Conservation (phyloP, 2,329 filamentous ascomycete species). For the Pseudocercospora fuligena region DNA sequence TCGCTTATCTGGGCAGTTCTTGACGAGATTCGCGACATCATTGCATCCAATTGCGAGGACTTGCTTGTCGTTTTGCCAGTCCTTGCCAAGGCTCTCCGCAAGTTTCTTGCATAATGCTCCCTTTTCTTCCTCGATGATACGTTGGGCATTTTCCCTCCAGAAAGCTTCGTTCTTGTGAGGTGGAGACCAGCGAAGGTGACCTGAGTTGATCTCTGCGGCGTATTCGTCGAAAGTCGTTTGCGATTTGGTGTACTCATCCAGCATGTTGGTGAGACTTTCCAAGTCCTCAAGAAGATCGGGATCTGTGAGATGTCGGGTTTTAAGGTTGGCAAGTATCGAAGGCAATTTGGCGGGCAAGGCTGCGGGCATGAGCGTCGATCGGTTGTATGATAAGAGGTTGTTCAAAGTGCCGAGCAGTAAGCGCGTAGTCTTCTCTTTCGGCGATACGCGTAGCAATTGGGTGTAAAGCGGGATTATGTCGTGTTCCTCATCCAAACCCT, state of each 20-base stretch:
- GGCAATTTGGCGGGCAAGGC: constrained; percentile 86
- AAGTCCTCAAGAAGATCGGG: constrained; percentile 59
- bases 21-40: constrained; percentile 85
- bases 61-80: constrained; percentile 81
- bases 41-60: constrained; percentile 93
- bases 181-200: constrained; percentile 90
- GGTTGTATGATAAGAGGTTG: constrained; percentile 81
- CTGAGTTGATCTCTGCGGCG: constrained; percentile 80
- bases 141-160: constrained; percentile 88
- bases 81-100: constrained; percentile 82
- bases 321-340: constrained; percentile 62
- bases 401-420: constrained; percentile 86
- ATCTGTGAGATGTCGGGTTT: constrained; percentile 56
- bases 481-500: constrained; percentile 87
- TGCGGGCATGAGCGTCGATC: constrained; percentile 71
- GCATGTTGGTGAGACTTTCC: constrained; percentile 59
- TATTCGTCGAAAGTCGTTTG: constrained; percentile 72
- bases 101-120: constrained; percentile 79
- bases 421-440: constrained; percentile 97
- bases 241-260: constrained; percentile 81
- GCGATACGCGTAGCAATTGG: constrained; percentile 87
- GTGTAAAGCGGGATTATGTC: constrained; percentile 90
- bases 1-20: constrained; percentile 85
- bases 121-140: constrained; percentile 82
- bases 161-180: constrained; percentile 85